These are phyloP conservation scores for Gossypium davidsonii DNA, from an alignment of 441 rosid species.

Conservation along the genomic window DNA sequence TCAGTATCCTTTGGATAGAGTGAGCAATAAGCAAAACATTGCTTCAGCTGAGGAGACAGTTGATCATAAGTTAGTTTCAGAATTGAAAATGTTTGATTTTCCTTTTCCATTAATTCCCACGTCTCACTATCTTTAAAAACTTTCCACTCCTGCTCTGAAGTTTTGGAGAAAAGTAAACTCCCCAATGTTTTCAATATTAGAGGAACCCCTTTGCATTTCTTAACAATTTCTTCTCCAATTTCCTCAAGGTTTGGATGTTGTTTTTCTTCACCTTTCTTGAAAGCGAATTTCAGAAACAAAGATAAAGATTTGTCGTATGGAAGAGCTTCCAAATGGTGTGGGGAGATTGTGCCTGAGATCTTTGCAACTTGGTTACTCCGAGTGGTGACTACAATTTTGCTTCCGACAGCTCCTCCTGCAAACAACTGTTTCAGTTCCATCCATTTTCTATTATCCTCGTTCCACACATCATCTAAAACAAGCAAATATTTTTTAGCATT, in stretches of 20 bases:
- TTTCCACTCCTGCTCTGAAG: conserved; percentile 1
- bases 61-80: neutral
- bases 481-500: neutral
- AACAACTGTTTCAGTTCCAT: neutral
- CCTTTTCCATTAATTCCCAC: neutral
- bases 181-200: conserved; percentile 3
- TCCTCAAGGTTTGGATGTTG: neutral
- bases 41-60: neutral
- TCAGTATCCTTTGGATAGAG: neutral
- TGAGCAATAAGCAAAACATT: neutral
- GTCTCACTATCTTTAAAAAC: neutral
- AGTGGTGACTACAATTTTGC: conserved; percentile 6
- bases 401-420: neutral
- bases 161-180: neutral
- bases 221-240: conserved; percentile 15
- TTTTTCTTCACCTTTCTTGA: neutral
- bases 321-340: neutral
- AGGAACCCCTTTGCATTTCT: conserved; percentile 29
- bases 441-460: neutral
- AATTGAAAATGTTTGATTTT: conserved; percentile 1
- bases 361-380: neutral
- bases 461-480: neutral
- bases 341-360: neutral
- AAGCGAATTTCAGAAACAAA: conserved; percentile 5
- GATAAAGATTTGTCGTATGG: neutral